These are phyloP conservation scores for Phialophora macrospora DNA, from an alignment of 2,329 filamentous ascomycete species.

Conservation along the genomic window DNA sequence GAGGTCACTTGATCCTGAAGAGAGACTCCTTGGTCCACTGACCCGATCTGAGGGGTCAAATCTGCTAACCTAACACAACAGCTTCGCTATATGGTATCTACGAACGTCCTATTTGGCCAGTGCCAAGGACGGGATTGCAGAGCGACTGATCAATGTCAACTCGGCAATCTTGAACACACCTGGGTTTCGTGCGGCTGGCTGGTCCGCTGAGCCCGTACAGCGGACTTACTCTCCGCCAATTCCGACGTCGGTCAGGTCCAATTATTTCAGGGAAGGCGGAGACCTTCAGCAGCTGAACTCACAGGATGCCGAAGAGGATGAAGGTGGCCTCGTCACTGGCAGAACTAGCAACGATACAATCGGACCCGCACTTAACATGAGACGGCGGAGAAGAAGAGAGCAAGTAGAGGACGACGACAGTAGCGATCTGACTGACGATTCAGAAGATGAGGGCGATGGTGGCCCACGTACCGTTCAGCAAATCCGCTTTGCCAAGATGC, in stretches of 20 bases:
- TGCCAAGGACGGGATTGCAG: conserved; percentile 69
- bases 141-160: conserved; percentile 69
- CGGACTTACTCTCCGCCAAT: conserved; percentile 71
- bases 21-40: not conserved
- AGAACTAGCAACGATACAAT: conserved; percentile 62
- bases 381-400: conserved; percentile 59
- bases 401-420: conserved; percentile 68
- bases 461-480: conserved; percentile 72
- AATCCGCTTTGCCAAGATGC: conserved; percentile 97
- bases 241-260: conserved; percentile 65
- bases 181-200: conserved; percentile 68
- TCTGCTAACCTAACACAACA: conserved; percentile 40
- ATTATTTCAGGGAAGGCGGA: conserved; percentile 63
- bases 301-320: conserved; percentile 62
- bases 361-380: conserved; percentile 55
- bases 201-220: conserved; percentile 61
- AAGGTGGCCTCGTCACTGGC: conserved; percentile 67
- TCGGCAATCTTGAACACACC: conserved; percentile 66
- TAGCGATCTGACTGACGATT: conserved; percentile 69
- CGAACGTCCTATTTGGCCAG: conserved; percentile 67
- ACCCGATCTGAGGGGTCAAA: not conserved
- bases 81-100: conserved; percentile 69
- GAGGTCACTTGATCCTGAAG: not conserved
- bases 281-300: conserved; percentile 47
- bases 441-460: conserved; percentile 64